These are phyloP conservation scores for Penicillium italicum DNA, from an alignment of 2,329 filamentous ascomycete genomes.

Conservation along the genomic window DNA sequence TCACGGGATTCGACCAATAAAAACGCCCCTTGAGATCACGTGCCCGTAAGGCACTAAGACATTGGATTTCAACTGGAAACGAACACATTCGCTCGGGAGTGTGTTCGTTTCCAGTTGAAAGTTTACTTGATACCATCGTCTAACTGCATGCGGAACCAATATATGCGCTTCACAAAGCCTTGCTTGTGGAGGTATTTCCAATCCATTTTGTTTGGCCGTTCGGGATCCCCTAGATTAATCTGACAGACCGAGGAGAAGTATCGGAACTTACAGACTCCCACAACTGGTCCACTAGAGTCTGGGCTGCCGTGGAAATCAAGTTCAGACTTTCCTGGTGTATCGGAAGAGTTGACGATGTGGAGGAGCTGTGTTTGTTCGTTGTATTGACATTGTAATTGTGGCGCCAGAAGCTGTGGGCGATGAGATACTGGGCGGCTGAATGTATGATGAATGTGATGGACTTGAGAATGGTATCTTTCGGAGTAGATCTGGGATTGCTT, in stretches of 20 bases:
- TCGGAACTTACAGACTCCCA: slow-evolving; percentile 32
- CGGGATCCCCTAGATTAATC: slow-evolving; percentile 33
- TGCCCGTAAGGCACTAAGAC: no score
- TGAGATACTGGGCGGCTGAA: slow-evolving; percentile 18
- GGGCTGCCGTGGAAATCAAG: slow-evolving; percentile 33
- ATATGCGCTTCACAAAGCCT: slow-evolving; percentile 22
- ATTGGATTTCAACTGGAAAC: no score
- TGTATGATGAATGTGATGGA: not conserved
- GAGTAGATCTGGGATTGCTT: not conserved
- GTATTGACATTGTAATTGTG: slow-evolving; percentile 25
- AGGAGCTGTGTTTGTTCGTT: slow-evolving; percentile 16
- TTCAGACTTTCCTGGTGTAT: slow-evolving; percentile 33
- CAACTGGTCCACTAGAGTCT: slow-evolving; percentile 25
- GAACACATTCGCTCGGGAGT: slow-evolving; percentile 17
- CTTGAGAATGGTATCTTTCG: not conserved
- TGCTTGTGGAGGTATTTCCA: slow-evolving; percentile 33
- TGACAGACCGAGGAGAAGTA: slow-evolving; percentile 33
- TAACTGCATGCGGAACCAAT: slow-evolving; percentile 29
- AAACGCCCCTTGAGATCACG: no score
- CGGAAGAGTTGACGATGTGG: slow-evolving; percentile 28
- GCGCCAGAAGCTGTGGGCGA: slow-evolving; percentile 23
- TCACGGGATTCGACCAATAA: no score
- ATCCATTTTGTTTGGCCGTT: slow-evolving; percentile 16
- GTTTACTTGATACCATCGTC: slow-evolving; percentile 11
- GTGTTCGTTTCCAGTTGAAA: slow-evolving; percentile 37